Base-by-base conservation (phyloP, 2,329 filamentous ascomycete genomes). In the Westerdykella aurantiaca region DNA sequence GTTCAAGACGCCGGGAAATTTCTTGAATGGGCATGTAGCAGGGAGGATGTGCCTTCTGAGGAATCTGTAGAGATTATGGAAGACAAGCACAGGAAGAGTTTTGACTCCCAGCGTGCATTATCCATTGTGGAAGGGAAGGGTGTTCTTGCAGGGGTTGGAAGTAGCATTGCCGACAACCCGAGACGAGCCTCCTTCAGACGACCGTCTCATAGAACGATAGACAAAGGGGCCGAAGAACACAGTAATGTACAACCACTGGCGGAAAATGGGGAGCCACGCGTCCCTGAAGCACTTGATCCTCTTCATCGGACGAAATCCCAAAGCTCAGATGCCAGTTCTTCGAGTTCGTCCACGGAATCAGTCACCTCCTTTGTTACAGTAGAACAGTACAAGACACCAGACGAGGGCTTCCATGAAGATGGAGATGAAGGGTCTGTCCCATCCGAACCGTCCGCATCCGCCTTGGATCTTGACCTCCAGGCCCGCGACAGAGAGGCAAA, bases 1-100 rank as follows among this genome's bases (percentile, higher is more conserved):
- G 78, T 88, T 21, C 75, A 75, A 34, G 89, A 95, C 63, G 85
- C 88, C 0, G 77, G 78, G 42, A 93, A 90, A 64, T 94, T 95
- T 53, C 64, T 93, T 12, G 79, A 88, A 45, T 95, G 89, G 89
- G 83, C 82, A 3, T 77, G 75, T 49, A 69, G 72, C 25, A 72
- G 72, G 43, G 71, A 76, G 9, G 69, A 74, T 6, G 56, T 68
- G 5, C 54, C 58, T 5, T 47, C 61, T 10, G 64, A 69, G 5
- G 67, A 69, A 13, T 57, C 67, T 10, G 53, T 59, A 44, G 43
- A 46, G 21, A 43, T 45, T 13, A 38, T 39, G 3, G 45, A 55
- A 29, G 53, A 50, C 14, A 47, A 52, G 10, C 21, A 41, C 13
- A 37, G 50, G 18, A 47, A 45, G 17, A 52, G 38, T 31, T 41